Evolutionary conservation across 352 stramenopile genomes (phyloP).

Genomic region (Pythium phragmitis): DNA sequence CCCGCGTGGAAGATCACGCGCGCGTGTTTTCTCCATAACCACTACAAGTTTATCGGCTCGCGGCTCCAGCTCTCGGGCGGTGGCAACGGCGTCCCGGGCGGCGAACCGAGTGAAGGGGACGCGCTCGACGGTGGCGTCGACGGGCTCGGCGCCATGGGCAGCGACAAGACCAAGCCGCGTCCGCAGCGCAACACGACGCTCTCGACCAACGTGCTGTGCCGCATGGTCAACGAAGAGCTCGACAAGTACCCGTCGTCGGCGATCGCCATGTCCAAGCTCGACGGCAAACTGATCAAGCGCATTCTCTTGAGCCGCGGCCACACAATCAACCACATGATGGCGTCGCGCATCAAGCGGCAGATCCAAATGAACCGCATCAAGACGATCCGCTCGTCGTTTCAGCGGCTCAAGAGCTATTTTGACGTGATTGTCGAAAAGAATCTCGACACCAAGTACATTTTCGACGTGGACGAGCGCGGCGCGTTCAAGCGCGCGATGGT

Average conservation of each 20-base stretch:
- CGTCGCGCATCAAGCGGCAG: conserved; percentile 75
- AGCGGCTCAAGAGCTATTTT: conserved; percentile 63
- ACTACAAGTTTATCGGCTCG: conserved; percentile 85
- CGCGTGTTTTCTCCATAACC: conserved; percentile 76
- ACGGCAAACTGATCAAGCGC: conserved; percentile 70
- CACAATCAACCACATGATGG: conserved; percentile 83
- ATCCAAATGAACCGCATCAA: conserved; percentile 58
- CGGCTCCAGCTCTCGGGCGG: conserved; percentile 24
- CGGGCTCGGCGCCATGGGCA: too few species aligned
- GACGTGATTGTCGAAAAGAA: conserved; percentile 70
- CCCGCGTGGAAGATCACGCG: conserved; percentile 73
- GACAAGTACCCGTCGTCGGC: conserved; percentile 56
- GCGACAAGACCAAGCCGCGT: conserved; percentile 4
- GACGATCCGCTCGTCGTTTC: conserved; percentile 64
- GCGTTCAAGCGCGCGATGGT: conserved; percentile 67
- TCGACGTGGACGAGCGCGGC: conserved; percentile 51
- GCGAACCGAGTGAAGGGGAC: background rate
- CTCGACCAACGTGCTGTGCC: conserved; percentile 73
- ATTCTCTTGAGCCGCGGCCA: conserved; percentile 70
- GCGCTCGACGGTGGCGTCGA: background rate
- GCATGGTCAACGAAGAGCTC: conserved; percentile 71
- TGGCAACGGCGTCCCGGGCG: conserved; percentile 8
- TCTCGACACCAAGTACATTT: conserved; percentile 45
- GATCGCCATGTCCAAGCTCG: conserved; percentile 65
- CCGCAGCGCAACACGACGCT: conserved; percentile 77